Conservation (phyloP, 2,329 filamentous ascomycete species). For the Fusarium poae region DNA sequence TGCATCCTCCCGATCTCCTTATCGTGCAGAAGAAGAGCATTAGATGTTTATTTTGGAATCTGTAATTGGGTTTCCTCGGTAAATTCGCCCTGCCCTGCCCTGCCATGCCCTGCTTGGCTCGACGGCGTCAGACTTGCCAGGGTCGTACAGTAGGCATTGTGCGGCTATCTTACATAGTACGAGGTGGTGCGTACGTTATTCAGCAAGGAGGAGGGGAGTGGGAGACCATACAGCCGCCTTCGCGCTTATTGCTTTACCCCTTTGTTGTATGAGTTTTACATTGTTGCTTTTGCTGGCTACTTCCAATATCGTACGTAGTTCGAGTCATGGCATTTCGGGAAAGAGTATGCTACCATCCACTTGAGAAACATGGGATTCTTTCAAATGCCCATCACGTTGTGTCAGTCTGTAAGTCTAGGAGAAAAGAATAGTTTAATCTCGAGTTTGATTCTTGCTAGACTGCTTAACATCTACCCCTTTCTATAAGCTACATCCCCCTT, state of each 20-base stretch:
- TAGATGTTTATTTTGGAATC: constrained; percentile 14
- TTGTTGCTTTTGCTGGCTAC: background rate
- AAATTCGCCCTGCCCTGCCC: constrained; percentile 13
- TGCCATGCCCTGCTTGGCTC: background rate
- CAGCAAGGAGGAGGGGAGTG: constrained; percentile 25
- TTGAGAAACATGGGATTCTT: constrained; percentile 33
- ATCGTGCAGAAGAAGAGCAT: constrained; percentile 5
- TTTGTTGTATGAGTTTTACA: constrained; percentile 2
- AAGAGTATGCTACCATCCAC: constrained; percentile 1
- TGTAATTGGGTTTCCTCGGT: constrained; percentile 15
- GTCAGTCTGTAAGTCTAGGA: background rate
- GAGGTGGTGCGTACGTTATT: background rate
- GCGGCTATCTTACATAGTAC: constrained; percentile 30
- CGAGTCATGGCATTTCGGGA: constrained; percentile 21
- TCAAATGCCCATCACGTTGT: constrained; percentile 21
- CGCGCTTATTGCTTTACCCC: constrained; percentile 37
- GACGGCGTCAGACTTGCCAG: constrained; percentile 10
- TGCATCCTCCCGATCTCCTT: constrained; percentile 4
- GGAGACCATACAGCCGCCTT: constrained; percentile 27
- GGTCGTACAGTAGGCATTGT: constrained; percentile 5
- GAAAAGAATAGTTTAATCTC: constrained; percentile 15
- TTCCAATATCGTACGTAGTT: background rate
- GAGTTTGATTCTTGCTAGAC: constrained; percentile 31
- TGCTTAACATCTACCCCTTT: constrained; percentile 27
- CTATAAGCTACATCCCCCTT: constrained; percentile 20